These are phyloP conservation scores for Candida qinlingensis DNA, from an alignment of 805 yeast genomes.

Conservation along the genomic window DNA sequence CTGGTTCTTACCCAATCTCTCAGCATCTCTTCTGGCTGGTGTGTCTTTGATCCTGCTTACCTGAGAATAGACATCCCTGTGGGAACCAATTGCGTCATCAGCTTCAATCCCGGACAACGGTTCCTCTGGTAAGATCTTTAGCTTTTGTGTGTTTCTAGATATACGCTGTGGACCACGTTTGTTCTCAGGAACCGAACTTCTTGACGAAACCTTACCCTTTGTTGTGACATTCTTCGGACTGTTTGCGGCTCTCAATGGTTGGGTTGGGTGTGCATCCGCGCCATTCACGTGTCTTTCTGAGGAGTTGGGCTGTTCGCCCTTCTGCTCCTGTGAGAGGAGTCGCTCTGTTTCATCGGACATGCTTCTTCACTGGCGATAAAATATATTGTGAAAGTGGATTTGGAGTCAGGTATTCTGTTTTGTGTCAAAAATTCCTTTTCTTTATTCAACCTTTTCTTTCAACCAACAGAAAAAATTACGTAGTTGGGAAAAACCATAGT, in stretches of 20 bases:
- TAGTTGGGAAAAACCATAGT: neutral
- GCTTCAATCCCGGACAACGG: conserved; percentile 27
- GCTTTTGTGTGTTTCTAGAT: conserved; percentile 67
- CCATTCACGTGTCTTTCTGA: neutral
- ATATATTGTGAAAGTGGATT: no score
- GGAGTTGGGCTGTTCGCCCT: neutral
- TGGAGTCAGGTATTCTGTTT: neutral
- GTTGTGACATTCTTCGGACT: neutral
- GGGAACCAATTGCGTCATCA: conserved; percentile 7
- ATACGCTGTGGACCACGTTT: conserved; percentile 70
- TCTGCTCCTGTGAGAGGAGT: neutral
- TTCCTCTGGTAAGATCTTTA: conserved; percentile 65
- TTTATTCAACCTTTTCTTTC: no score
- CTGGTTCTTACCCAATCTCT: conserved; percentile 71
- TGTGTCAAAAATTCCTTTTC: neutral
- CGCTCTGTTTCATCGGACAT: conserved; percentile 2
- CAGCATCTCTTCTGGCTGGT: conserved; percentile 91
- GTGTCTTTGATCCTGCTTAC: conserved; percentile 78
- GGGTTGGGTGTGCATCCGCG: no score
- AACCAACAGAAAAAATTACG: no score
- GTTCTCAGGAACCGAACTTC: conserved; percentile 14
- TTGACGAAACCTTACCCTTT: neutral
- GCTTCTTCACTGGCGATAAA: no score
- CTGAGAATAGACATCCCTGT: conserved; percentile 71
- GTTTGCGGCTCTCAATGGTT: neutral